These are phyloP conservation scores for Solanum phureja DNA, from an alignment of 257 asterid genomes.

Conservation along the genomic window DNA sequence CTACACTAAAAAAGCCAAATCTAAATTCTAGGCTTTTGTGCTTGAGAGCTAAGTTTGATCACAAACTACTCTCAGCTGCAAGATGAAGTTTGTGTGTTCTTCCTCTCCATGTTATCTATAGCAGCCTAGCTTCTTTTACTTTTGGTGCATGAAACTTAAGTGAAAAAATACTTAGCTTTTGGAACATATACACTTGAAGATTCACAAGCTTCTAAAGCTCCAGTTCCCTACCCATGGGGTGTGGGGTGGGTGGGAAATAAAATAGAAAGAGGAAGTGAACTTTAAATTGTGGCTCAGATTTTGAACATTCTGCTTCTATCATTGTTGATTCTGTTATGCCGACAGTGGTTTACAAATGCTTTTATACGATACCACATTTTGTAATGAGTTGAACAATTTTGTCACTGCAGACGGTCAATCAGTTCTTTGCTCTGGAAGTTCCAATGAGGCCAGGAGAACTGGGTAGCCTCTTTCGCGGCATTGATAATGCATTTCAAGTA, in stretches of 20 bases:
- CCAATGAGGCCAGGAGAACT: conserved; percentile 90
- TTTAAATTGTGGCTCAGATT: background rate
- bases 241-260: background rate
- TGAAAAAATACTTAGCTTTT: background rate
- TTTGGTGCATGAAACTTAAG: background rate
- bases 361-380: background rate
- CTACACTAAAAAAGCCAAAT: background rate
- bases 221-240: background rate
- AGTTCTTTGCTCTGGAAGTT: conserved; percentile 77
- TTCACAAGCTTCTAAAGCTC: background rate
- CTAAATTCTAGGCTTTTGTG: background rate
- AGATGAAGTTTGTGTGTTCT: background rate
- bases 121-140: background rate
- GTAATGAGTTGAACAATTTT: conserved; percentile 2
- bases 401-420: conserved; percentile 85
- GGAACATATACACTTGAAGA: background rate
- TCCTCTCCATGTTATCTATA: background rate
- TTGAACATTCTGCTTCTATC: background rate
- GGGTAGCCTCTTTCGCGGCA: conserved; percentile 78
- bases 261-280: background rate
- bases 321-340: background rate
- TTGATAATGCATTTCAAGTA: conserved; percentile 93
- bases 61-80: background rate
- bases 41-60: background rate
- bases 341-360: background rate